These are phyloP conservation scores for Astragalus glycyphyllos DNA, from an alignment of 306 rosid species.

Conservation along the genomic window DNA sequence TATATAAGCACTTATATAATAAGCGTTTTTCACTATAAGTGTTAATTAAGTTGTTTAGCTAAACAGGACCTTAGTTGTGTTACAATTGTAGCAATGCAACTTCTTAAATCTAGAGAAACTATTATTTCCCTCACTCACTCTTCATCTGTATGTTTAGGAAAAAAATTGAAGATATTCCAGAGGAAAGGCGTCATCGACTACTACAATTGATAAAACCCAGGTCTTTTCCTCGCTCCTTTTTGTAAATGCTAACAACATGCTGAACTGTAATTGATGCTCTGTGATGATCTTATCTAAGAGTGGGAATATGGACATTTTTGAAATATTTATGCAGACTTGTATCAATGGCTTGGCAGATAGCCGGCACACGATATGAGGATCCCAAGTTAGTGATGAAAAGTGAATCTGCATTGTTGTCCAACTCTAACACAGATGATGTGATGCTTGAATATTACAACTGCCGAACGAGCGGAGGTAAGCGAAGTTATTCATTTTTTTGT, in stretches of 20 bases:
- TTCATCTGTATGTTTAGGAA: slow-evolving; percentile 63
- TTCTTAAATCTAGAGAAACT: not conserved
- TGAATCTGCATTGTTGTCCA: slow-evolving; percentile 56
- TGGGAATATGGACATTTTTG: slow-evolving; percentile 40
- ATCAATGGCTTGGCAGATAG: slow-evolving; percentile 87
- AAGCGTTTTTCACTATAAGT: too few relatives aligned
- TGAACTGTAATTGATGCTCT: slow-evolving; percentile 1
- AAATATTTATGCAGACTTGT: slow-evolving; percentile 62
- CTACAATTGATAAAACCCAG: slow-evolving; percentile 68
- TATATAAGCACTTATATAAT: too few relatives aligned
- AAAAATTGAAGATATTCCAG: slow-evolving; percentile 84
- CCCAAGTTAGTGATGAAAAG: slow-evolving; percentile 68
- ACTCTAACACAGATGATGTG: slow-evolving; percentile 45
- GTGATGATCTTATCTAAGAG: slow-evolving; percentile 20
- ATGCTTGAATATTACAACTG: slow-evolving; percentile 70
- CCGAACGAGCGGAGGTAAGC: slow-evolving; percentile 76
- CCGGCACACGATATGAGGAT: slow-evolving; percentile 77
- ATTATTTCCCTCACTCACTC: not conserved
- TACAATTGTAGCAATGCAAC: too few relatives aligned
- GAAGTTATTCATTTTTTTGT: slow-evolving; percentile 36
- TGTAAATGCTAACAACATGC: slow-evolving; percentile 11
- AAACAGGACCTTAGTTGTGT: too few relatives aligned
- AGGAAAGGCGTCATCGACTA: slow-evolving; percentile 78
- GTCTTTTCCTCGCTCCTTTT: slow-evolving; percentile 45
- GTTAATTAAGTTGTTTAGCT: too few relatives aligned